Conservation (phyloP, 768 basidiomycete species). For the Suillus luteus region DNA sequence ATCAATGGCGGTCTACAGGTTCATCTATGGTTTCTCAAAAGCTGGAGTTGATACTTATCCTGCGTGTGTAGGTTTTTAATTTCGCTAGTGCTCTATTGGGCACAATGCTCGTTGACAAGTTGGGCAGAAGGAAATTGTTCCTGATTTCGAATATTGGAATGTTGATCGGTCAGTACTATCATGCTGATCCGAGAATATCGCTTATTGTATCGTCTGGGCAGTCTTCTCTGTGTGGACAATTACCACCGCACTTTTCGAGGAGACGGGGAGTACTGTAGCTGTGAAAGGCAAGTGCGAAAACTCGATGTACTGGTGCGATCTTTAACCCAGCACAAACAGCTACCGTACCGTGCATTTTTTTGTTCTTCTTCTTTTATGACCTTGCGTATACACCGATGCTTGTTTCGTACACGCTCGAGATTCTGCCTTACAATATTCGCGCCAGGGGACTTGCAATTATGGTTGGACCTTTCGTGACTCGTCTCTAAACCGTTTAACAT, state of each 20-base stretch:
- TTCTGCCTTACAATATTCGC: slow-evolving; percentile 76
- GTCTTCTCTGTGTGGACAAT: slow-evolving; percentile 64
- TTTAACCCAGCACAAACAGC: slow-evolving; percentile 34
- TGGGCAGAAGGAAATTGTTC: slow-evolving; percentile 72
- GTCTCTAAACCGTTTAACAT: neutral
- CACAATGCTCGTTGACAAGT: slow-evolving; percentile 63
- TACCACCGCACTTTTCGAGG: slow-evolving; percentile 42
- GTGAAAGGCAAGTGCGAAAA: slow-evolving; percentile 25
- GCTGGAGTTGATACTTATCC: neutral
- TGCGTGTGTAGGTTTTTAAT: slow-evolving; percentile 54
- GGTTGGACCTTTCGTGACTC: slow-evolving; percentile 39
- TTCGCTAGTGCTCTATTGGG: slow-evolving; percentile 58
- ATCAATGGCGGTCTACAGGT: slow-evolving; percentile 69
- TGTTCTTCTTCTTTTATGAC: slow-evolving; percentile 53
- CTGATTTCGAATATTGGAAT: slow-evolving; percentile 62
- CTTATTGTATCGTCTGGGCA: slow-evolving; percentile 2
- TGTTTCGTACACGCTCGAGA: slow-evolving; percentile 67
- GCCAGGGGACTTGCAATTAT: slow-evolving; percentile 81
- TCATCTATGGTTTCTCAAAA: slow-evolving; percentile 11
- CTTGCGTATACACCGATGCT: slow-evolving; percentile 79
- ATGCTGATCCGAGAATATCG: neutral
- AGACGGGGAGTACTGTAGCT: slow-evolving; percentile 30
- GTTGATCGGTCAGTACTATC: slow-evolving; percentile 47
- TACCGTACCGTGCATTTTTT: slow-evolving; percentile 68
- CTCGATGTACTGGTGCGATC: neutral